Base-by-base conservation (phyloP, 2,329 filamentous ascomycete genomes). In the Ramularia endophylla region DNA sequence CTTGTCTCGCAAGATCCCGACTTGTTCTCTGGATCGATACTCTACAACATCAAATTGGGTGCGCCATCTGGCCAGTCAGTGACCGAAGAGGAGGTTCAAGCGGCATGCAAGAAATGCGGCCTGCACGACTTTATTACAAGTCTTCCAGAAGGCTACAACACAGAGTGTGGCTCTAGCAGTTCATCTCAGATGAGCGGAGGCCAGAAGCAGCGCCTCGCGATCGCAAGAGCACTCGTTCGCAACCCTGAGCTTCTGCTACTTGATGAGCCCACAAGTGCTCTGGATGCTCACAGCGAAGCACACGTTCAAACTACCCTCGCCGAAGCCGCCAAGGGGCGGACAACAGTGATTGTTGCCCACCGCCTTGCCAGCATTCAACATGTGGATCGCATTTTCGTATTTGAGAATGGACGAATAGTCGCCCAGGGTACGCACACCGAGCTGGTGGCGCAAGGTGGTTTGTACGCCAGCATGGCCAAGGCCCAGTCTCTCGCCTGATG, bases 291-390 rank as follows among this genome's bases (percentile, higher is more conserved):
- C 30, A 69, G 63, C 15, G 69, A 72, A 46, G 54, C 58, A 30
- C 61, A 64, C 19, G 62, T 72, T 18, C 66, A 68, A 31, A 57
- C 58, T 27, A 64, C 67, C 1, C 61, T 71, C 27, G 60, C 59
- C 7, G 63, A 61, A 15, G 67, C 66, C 11, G 60, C 65, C 4
- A 57, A 60, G 32, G 68, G 63, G 3, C 58, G 67, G 40, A 78
- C 86, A 2, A 85, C 85, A 46, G 70, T 92, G 3, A 83, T 84
- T 2, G 84, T 92, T 8, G 86, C 86, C 1, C 86, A 90, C 60
- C 72, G 85, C 11, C 68, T 90, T 36, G 81, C 81, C 0, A 90
- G 83, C 9, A 80, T 89, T 15, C 84, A 85, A 61, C 83, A 88
- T 52, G 83, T 85, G 1, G 81, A 90, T 59, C 68, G 81, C n/a